Base-by-base conservation (phyloP, 768 basidiomycete genomes). In the Rhizopogon sp. region DNA sequence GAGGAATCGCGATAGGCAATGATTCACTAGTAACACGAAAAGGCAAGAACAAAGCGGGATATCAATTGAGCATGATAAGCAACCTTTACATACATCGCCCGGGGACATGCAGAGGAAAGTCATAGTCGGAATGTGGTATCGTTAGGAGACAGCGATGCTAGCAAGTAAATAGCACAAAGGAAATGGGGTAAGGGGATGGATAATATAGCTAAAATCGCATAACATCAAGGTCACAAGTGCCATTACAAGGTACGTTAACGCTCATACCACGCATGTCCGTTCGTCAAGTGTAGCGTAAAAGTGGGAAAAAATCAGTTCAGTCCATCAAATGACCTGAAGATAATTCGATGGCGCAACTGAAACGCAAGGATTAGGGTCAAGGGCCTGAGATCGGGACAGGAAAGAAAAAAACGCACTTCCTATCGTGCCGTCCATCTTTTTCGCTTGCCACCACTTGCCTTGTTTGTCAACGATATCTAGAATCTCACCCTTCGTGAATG, bases 361-460 rank as follows among this genome's bases (percentile, higher is more conserved):
- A 13, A 37, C 9, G 14, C 47, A 37, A 49, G 20, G 3, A 16
- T 49, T 37, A 47, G 53, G 49, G 50, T 55, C 25, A 50, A 57
- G 43, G 52, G 55, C 29, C 33, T 58, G 49, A 17, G 51, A 29
- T 43, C 41, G 6, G 16, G 17, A 14, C 39, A 39, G 16, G 10
- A 41, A 43, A 39, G 39, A 52, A 1, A 31, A 31, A 3, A 1
- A 84, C 90, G 72, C 68, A 91, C 90, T 92, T 76, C 90, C 90
- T 60, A 82, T 65, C 43, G 75, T 67, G 51, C 90, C 92, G 66
- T 94, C 92, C 16, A 77, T 62, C 71, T 88, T 93, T 65, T 74
- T 84, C 37, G 90, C 88, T 64, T 91, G 90, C 92, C 92, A 94
- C 92, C 92, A 93, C 66, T 93, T 91, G 49, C 90, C 90, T 63